Evolutionary conservation across 2,329 filamentous ascomycete genomes (phyloP), one percentile per base, ranked within the genome.

Genomic region (Scedosporium minutisporum): DNA sequence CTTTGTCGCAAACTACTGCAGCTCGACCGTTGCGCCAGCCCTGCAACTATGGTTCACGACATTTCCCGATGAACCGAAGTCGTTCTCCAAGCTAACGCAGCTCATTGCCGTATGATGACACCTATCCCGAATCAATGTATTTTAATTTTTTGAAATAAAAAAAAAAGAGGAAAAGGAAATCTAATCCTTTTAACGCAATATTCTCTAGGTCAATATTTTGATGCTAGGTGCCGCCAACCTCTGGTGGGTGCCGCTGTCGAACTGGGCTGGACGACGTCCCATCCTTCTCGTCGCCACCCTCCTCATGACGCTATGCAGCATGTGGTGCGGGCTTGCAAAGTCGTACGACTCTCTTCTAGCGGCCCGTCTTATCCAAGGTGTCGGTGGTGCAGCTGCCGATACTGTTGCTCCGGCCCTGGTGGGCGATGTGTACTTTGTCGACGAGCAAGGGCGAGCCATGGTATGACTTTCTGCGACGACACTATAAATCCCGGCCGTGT

Each of bases 341-440:
- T 55, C 46, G 46, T 95, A 95, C 72, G 78, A 76, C 18, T 90
- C 86, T 69, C 78, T 97, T 64, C 71, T 95, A 5, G 90, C 86
- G 76, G 88, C 93, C 12, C 82, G 93, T 14, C 83, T 96, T 60
- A 84, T 96, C 63, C 93, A 97, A 74, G 93, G 93, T 18, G 82
- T 97, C 53, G 92, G 89, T 0, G 81, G 92, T 18, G 92, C 92
- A 6, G 93, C 93, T 0, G 97, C 95, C 67, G 93, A 97, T 75
- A 90, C 90, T 1, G 78, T 97, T 25, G 88, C 96, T 63, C 96
- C 96, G 73, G 91, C 91, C 0, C 87, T 86, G 58, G 90, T 97
- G 5, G 93, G 92, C 46, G 93, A 97, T 73, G 72, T 97, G 60
- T 97, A 93, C 75, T 95, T 87, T 73, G 91, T 97, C 27, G 93